Conservation (phyloP, 805 yeast genomes). For the Suhomyces pyralidae region DNA sequence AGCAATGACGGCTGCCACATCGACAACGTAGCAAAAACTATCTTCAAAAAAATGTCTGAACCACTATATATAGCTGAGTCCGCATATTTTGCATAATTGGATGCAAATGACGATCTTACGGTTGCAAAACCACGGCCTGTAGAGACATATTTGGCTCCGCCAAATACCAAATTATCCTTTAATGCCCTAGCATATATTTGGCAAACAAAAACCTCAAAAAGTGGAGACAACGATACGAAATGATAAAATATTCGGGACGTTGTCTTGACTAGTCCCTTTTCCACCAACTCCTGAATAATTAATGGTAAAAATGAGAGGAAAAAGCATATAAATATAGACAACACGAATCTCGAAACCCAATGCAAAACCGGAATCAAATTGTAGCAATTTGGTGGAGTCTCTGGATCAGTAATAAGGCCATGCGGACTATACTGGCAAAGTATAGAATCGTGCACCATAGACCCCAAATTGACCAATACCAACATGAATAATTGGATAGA, state of each 20-base stretch:
- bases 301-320: slow-evolving; percentile 88
- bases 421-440: slow-evolving; percentile 64
- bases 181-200: slow-evolving; percentile 85
- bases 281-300: slow-evolving; percentile 81
- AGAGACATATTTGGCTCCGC: slow-evolving; percentile 88
- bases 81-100: slow-evolving; percentile 74
- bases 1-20: slow-evolving; percentile 77
- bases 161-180: slow-evolving; percentile 72
- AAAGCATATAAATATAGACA: slow-evolving; percentile 89
- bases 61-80: slow-evolving; percentile 78
- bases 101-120: slow-evolving; percentile 68
- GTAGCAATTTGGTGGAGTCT: slow-evolving; percentile 79
- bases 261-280: slow-evolving; percentile 80
- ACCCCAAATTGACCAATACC: slow-evolving; percentile 73
- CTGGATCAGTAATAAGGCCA: slow-evolving; percentile 69
- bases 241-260: slow-evolving; percentile 68
- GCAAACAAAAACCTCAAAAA: slow-evolving; percentile 93
- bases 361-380: slow-evolving; percentile 79
- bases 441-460: slow-evolving; percentile 70
- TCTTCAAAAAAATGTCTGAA: slow-evolving; percentile 59
- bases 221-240: slow-evolving; percentile 76
- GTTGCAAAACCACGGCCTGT: slow-evolving; percentile 96
- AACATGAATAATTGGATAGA: slow-evolving; percentile 88
- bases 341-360: slow-evolving; percentile 86
- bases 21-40: slow-evolving; percentile 71